phyloP scores from a whole-genome alignment of 2,329 filamentous ascomycete species.

The Xylariaceae sp. region DNA sequence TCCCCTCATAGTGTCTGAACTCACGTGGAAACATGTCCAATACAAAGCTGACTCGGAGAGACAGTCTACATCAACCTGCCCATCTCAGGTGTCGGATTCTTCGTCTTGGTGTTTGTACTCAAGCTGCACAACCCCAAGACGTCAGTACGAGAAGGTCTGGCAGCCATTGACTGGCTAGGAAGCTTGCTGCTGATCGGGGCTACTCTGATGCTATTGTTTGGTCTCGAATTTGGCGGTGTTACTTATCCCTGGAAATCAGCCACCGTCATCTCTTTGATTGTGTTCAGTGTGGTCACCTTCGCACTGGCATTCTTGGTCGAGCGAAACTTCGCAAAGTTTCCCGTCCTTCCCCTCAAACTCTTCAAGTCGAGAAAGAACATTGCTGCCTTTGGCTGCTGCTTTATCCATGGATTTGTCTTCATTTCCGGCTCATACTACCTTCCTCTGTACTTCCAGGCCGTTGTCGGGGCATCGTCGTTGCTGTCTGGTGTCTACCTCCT shows the following conservation, averaged over 20 bases:
- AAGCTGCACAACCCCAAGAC: slow-evolving; percentile 68
- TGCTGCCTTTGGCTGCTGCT: slow-evolving; percentile 63
- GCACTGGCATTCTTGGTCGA: slow-evolving; percentile 71
- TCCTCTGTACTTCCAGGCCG: slow-evolving; percentile 75
- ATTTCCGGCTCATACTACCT: slow-evolving; percentile 78
- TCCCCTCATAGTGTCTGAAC: neutral
- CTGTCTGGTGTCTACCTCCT: slow-evolving; percentile 69
- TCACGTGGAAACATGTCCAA: neutral
- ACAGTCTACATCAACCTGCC: slow-evolving; percentile 66
- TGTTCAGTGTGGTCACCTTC: slow-evolving; percentile 66
- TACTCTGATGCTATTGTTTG: slow-evolving; percentile 82
- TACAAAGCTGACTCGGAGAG: slow-evolving; percentile 48
- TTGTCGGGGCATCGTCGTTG: slow-evolving; percentile 60
- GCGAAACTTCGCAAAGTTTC: slow-evolving; percentile 69
- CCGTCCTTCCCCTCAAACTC: slow-evolving; percentile 71
- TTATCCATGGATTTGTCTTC: slow-evolving; percentile 74
- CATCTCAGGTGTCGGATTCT: slow-evolving; percentile 44
- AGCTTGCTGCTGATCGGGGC: slow-evolving; percentile 65
- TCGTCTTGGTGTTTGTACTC: slow-evolving; percentile 58
- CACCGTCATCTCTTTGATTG: slow-evolving; percentile 71
- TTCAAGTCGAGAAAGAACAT: slow-evolving; percentile 67
- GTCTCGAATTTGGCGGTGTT: slow-evolving; percentile 80
- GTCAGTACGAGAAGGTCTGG: slow-evolving; percentile 58
- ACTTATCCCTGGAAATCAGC: slow-evolving; percentile 72
- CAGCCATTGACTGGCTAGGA: slow-evolving; percentile 60